Conservation (phyloP, 768 basidiomycete species). For the Leucocoprinus sp. region DNA sequence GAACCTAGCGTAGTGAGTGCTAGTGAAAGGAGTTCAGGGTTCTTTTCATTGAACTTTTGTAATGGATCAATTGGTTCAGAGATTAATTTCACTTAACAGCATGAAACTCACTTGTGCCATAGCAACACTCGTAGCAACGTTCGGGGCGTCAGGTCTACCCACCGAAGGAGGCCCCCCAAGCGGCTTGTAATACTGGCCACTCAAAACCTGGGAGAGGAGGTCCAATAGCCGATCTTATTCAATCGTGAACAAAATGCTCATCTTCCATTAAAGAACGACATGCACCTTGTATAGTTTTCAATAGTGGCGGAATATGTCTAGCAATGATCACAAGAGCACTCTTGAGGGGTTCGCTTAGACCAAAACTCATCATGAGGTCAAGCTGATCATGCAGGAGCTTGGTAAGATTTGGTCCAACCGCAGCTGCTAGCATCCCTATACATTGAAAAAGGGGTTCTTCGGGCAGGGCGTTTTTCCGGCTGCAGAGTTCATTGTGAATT, state of each 20-base stretch:
- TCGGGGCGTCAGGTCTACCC: conserved; percentile 42
- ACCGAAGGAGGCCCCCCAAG: conserved; percentile 74
- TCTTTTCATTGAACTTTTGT: conserved; percentile 45
- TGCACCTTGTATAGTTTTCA: conserved; percentile 87
- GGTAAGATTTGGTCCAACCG: conserved; percentile 93
- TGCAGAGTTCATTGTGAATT: conserved; percentile 16
- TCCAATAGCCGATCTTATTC: conserved; percentile 80
- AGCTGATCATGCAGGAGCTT: conserved; percentile 94
- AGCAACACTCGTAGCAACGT: conserved; percentile 43
- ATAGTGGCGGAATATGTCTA: conserved; percentile 78
- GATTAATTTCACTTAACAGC: background rate
- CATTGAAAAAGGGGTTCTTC: conserved; percentile 98
- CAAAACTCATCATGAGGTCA: conserved; percentile 93
- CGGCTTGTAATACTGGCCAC: conserved; percentile 79
- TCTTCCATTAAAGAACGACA: background rate
- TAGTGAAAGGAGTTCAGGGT: conserved; percentile 62
- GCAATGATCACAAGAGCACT: conserved; percentile 82
- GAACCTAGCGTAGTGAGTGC: conserved; percentile 81
- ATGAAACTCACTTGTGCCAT: conserved; percentile 33
- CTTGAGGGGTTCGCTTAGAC: conserved; percentile 81
- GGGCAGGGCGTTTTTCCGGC: conserved; percentile 83
- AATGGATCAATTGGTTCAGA: conserved; percentile 9
- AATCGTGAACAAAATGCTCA: background rate
- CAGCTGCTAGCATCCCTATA: conserved; percentile 89
- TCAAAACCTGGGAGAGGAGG: conserved; percentile 69